Conservation (phyloP, 2,329 filamentous ascomycete genomes). For the Berkeleyomyces basicola region DNA sequence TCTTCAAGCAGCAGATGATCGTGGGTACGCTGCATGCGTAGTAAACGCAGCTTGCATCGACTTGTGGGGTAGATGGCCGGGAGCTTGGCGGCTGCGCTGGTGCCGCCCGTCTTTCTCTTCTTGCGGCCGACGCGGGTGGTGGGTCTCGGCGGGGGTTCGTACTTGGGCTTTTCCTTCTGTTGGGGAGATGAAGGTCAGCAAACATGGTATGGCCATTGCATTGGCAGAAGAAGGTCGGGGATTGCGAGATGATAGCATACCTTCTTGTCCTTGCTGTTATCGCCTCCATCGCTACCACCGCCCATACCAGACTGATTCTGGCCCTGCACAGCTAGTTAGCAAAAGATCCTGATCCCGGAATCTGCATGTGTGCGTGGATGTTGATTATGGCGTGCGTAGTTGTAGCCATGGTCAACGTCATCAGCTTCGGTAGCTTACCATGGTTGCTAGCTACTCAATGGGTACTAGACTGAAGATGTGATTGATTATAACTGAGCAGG, state of each 20-base stretch:
- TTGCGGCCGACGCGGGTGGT: constrained; percentile 94
- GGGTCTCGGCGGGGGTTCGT: constrained; percentile 91
- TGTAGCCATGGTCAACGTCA: background rate
- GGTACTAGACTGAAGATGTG: background rate
- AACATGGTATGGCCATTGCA: no score
- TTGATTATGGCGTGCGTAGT: background rate
- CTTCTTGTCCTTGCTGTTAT: constrained; percentile 81
- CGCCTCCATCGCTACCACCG: constrained; percentile 52
- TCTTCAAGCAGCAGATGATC: constrained; percentile 94
- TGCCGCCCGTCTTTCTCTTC: constrained; percentile 92
- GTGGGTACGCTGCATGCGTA: constrained; percentile 97
- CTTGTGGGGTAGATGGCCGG: constrained; percentile 88
- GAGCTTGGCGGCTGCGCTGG: constrained; percentile 87
- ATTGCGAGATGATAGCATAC: constrained; percentile 28
- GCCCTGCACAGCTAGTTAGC: constrained; percentile 37
- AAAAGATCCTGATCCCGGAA: background rate
- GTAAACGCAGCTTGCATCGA: constrained; percentile 89
- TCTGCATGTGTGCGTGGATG: background rate
- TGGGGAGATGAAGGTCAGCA: background rate
- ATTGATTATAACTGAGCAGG: background rate
- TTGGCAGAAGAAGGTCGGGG: background rate
- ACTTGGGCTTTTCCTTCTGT: constrained; percentile 99
- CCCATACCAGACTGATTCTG: constrained; percentile 80
- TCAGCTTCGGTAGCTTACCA: constrained; percentile 2
- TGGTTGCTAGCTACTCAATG: background rate